These are phyloP conservation scores for Chrysanthemum seticuspe DNA, from an alignment of 129 eudicot genomes.

Conservation along the genomic window DNA sequence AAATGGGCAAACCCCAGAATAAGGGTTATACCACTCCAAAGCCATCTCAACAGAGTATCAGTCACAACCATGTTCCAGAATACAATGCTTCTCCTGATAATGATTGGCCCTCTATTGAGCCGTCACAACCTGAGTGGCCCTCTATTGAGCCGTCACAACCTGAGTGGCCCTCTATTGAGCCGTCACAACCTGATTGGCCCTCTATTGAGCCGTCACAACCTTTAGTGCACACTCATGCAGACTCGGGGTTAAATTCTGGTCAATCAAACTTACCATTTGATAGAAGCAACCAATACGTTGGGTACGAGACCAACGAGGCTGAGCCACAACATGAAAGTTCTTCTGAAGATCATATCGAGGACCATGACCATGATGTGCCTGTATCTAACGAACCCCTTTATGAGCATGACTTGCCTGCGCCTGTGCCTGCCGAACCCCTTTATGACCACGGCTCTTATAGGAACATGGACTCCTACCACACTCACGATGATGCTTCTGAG, in stretches of 20 bases:
- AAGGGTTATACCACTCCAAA: slow-evolving; percentile 42
- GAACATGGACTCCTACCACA: slow-evolving; percentile 51
- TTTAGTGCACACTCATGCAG: slow-evolving; percentile 34
- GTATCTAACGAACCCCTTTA: slow-evolving; percentile 40
- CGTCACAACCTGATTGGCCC: slow-evolving; percentile 71
- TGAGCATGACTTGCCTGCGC: slow-evolving; percentile 38
- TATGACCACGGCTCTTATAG: slow-evolving; percentile 44
- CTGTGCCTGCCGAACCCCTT: slow-evolving; percentile 42
- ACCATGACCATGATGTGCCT: slow-evolving; percentile 38
- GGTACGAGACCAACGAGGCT: slow-evolving; percentile 46
- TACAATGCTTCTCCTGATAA: slow-evolving; percentile 47
- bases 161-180: slow-evolving; percentile 42
- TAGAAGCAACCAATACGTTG: slow-evolving; percentile 28
- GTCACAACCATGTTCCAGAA: slow-evolving; percentile 36
- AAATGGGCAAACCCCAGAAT: slow-evolving; percentile 91
- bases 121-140: slow-evolving; percentile 35
- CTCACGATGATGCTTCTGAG: slow-evolving; percentile 43
- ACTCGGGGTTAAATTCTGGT: slow-evolving; percentile 44
- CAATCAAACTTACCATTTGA: slow-evolving; percentile 39
- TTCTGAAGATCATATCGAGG: slow-evolving; percentile 36
- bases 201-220: slow-evolving; percentile 57
- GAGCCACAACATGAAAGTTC: slow-evolving; percentile 50
- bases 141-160: slow-evolving; percentile 55
- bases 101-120: slow-evolving; percentile 78
- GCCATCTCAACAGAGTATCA: slow-evolving; percentile 41